phyloP scores from a whole-genome alignment of 2,329 filamentous ascomycete genomes.

The Colletotrichum tofieldiae region DNA sequence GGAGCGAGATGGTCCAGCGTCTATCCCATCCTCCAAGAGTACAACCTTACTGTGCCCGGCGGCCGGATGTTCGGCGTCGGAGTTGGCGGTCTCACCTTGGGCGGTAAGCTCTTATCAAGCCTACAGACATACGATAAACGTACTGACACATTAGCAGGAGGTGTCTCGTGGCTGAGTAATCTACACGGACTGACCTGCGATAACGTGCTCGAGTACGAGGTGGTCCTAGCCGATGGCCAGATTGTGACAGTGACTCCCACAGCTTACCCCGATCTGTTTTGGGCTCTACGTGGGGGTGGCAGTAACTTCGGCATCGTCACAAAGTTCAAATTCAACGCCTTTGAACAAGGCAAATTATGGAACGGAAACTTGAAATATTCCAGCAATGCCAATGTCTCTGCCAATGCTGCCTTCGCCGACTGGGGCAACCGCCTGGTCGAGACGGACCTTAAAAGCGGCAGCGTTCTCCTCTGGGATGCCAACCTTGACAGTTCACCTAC shows the following conservation, averaged over 20 bases:
- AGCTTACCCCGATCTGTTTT: constrained; percentile 58
- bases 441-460: background rate
- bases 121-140: too few relatives aligned
- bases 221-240: constrained; percentile 57
- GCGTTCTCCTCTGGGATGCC: constrained; percentile 45
- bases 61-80: constrained; percentile 58
- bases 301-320: constrained; percentile 58
- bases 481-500: constrained; percentile 3
- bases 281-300: constrained; percentile 62
- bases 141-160: constrained; percentile 49
- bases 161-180: constrained; percentile 60
- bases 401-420: background rate
- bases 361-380: background rate
- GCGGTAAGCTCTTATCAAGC: constrained; percentile 44
- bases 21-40: constrained; percentile 53
- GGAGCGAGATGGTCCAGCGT: constrained; percentile 59
- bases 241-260: constrained; percentile 55
- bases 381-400: background rate
- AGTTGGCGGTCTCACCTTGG: constrained; percentile 57
- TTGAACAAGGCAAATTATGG: constrained; percentile 41
- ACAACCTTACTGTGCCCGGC: constrained; percentile 55
- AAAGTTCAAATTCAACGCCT: constrained; percentile 45
- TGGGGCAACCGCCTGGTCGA: background rate
- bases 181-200: constrained; percentile 59
- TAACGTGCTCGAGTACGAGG: constrained; percentile 56